Evolutionary conservation across 306 rosid genomes (phyloP).

Genomic region (Castanea mollissima): DNA sequence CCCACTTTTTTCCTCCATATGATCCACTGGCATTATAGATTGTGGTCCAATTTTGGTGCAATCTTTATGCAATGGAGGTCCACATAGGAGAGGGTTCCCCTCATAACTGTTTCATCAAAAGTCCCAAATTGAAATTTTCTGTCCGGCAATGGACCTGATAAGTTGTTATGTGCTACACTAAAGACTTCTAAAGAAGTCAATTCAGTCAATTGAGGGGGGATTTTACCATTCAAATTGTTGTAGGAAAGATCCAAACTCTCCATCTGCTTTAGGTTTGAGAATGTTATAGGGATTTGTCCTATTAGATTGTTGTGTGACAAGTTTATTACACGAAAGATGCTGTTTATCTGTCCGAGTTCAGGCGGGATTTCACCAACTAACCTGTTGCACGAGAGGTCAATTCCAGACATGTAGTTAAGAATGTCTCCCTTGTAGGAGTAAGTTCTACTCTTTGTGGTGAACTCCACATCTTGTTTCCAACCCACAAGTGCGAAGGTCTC

Average conservation of each 20-base stretch:
- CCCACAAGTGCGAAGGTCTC: fast-evolving
- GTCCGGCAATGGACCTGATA: neutral
- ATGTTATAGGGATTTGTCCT: too few species aligned
- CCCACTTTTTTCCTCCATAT: neutral
- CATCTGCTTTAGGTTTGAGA: too few species aligned
- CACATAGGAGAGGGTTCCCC: neutral
- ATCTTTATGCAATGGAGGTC: neutral
- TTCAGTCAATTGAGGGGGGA: neutral
- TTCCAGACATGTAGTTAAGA: too few species aligned
- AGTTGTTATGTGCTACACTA: neutral
- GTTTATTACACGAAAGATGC: too few species aligned
- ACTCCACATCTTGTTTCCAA: neutral
- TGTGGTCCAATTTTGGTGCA: neutral
- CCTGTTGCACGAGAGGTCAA: too few species aligned
- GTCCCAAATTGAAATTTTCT: neutral
- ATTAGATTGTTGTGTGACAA: too few species aligned
- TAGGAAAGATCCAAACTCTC: too few species aligned
- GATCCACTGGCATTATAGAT: neutral
- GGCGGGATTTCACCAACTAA: too few species aligned
- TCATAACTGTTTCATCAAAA: neutral
- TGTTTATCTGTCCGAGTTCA: too few species aligned
- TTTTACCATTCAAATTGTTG: neutral
- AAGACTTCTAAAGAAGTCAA: neutral
- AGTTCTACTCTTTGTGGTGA: too few species aligned
- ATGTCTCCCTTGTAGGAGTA: too few species aligned